phyloP scores from a whole-genome alignment of 805 yeast species.

The Schwanniomyces pseudopolymorphus region DNA sequence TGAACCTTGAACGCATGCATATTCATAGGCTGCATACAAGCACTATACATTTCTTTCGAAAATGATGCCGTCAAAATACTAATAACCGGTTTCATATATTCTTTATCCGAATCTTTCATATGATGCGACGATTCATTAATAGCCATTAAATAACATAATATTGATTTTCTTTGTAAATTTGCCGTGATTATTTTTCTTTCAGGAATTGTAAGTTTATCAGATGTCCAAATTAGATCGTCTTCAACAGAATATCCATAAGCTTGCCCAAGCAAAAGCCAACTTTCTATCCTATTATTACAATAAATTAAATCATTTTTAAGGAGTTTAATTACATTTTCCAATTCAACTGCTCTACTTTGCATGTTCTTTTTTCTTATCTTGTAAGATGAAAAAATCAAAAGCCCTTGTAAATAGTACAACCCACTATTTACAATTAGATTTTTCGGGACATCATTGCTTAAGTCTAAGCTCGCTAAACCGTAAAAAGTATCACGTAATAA shows the following conservation, averaged over 20 bases:
- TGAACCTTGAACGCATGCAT: constrained; percentile 54
- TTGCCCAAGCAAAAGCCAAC: constrained; percentile 84
- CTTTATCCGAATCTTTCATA: constrained; percentile 6
- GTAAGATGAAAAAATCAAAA: constrained; percentile 66
- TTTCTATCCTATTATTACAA: constrained; percentile 69
- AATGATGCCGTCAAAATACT: constrained; percentile 51
- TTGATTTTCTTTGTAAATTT: constrained; percentile 61
- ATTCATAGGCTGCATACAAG: constrained; percentile 62
- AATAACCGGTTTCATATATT: constrained; percentile 32
- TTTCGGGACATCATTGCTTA: constrained; percentile 15
- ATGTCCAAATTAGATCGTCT: constrained; percentile 89
- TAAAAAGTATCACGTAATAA: constrained; percentile 50
- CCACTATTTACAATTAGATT: constrained; percentile 47
- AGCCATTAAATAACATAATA: constrained; percentile 77
- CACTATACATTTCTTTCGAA: constrained; percentile 60
- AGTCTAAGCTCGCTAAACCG: constrained; percentile 41
- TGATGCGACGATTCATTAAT: constrained; percentile 38
- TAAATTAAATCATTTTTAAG: constrained; percentile 66
- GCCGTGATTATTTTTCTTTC: constrained; percentile 66
- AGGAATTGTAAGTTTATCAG: constrained; percentile 68
- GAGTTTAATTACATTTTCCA: constrained; percentile 69
- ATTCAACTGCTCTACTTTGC: constrained; percentile 80
- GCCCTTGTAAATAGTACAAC: constrained; percentile 67
- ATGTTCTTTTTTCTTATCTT: constrained; percentile 68
- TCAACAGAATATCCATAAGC: constrained; percentile 78